Conservation (phyloP, 2,329 filamentous ascomycete species). For the Phaeoacremonium minimum region DNA sequence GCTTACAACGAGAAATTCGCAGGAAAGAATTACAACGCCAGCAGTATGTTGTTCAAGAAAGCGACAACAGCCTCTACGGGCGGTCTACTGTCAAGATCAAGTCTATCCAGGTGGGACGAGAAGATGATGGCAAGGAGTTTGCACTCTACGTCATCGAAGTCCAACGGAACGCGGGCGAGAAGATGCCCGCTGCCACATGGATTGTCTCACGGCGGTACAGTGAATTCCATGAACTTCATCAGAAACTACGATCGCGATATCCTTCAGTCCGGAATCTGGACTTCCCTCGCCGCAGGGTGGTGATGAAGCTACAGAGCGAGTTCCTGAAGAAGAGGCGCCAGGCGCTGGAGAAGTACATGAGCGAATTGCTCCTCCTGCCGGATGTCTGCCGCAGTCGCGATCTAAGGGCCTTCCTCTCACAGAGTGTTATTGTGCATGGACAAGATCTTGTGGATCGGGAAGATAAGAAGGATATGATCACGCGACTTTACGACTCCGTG, state of each 20-base stretch:
- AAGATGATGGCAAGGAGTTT: slow-evolving; percentile 90
- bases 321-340: slow-evolving; percentile 85
- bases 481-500: slow-evolving; percentile 91
- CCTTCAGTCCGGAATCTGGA: slow-evolving; percentile 85
- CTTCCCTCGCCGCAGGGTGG: slow-evolving; percentile 85
- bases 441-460: slow-evolving; percentile 54
- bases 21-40: slow-evolving; percentile 94
- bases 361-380: slow-evolving; percentile 76
- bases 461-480: slow-evolving; percentile 82
- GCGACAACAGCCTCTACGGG: slow-evolving; percentile 93
- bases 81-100: slow-evolving; percentile 87
- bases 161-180: slow-evolving; percentile 81
- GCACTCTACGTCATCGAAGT: slow-evolving; percentile 94
- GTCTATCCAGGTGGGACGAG: slow-evolving; percentile 85
- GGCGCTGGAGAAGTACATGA: slow-evolving; percentile 81
- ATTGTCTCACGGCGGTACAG: slow-evolving; percentile 88
- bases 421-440: slow-evolving; percentile 69
- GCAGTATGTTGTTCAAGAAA: slow-evolving; percentile 96
- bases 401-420: slow-evolving; percentile 86
- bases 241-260: slow-evolving; percentile 79
- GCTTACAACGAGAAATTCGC: slow-evolving; percentile 84
- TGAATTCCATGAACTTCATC: slow-evolving; percentile 94
- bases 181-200: slow-evolving; percentile 97
- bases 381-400: slow-evolving; percentile 94
- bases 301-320: slow-evolving; percentile 95